Evolutionary conservation across 2,329 filamentous ascomycete genomes (phyloP).

Genomic region (Alternaria tenuissima): DNA sequence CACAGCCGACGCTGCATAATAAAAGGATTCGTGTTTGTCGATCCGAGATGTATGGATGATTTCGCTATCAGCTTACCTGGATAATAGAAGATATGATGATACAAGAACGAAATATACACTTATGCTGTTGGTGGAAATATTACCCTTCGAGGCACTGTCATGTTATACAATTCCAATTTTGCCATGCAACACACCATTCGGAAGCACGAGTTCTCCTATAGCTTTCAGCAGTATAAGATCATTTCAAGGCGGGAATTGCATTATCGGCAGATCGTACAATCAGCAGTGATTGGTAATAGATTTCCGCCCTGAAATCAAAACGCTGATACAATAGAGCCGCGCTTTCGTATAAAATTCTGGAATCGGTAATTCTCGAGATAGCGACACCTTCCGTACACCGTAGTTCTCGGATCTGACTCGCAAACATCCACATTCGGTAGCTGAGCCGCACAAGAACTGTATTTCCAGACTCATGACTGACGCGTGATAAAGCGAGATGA

Average conservation of each 20-base stretch:
- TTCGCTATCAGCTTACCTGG: neutral
- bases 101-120: neutral
- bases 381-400: neutral
- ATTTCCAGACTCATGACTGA: neutral
- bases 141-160: neutral
- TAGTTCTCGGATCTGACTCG: neutral
- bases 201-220: neutral
- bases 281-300: neutral
- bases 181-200: too few species aligned
- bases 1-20: neutral
- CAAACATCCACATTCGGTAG: neutral
- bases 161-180: too few species aligned
- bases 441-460: neutral
- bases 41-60: neutral
- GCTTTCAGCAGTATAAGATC: neutral
- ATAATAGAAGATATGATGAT: too few species aligned
- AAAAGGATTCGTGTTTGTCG: neutral
- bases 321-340: neutral
- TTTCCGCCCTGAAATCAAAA: neutral
- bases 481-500: neutral
- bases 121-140: neutral
- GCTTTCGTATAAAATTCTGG: neutral
- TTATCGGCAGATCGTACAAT: neutral
- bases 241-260: neutral
- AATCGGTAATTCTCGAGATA: neutral